Percentiles rank a stretch among this genome's conserved stretches.
Evolutionary conservation across 2,329 filamentous ascomycete species (phyloP).

Genomic region (Pyricularia pennisetigena): DNA sequence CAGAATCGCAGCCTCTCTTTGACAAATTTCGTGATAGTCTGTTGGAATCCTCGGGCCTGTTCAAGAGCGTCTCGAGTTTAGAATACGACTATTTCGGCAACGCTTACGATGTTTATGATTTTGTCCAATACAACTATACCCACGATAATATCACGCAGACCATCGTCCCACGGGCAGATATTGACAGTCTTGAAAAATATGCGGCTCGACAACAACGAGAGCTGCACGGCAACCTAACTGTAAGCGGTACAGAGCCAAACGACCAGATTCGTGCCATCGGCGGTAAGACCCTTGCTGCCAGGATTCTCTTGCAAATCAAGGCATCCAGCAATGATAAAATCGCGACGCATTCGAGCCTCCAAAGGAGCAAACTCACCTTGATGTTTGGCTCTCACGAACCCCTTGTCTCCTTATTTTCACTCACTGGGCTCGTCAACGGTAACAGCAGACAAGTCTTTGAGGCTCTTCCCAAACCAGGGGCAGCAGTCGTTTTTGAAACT

Average conservation of each 20-base stretch:
- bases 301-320: slow-evolving; percentile 31
- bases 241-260: slow-evolving; percentile 32
- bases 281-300: slow-evolving; percentile 39
- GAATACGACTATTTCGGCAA: slow-evolving; percentile 31
- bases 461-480: slow-evolving; percentile 56
- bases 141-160: slow-evolving; percentile 34
- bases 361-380: slow-evolving; percentile 36
- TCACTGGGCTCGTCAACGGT: slow-evolving; percentile 34
- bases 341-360: slow-evolving; percentile 25
- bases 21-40: not conserved
- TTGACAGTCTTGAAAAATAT: slow-evolving; percentile 47
- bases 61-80: slow-evolving; percentile 1
- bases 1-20: not conserved
- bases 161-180: slow-evolving; percentile 29
- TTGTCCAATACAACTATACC: slow-evolving; percentile 40
- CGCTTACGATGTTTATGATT: slow-evolving; percentile 45
- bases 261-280: slow-evolving; percentile 37
- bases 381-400: slow-evolving; percentile 45
- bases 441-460: slow-evolving; percentile 42
- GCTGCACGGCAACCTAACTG: slow-evolving; percentile 45
- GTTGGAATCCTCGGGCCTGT: not conserved
- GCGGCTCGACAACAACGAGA: slow-evolving; percentile 59
- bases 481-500: slow-evolving; percentile 65
- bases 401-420: slow-evolving; percentile 43
- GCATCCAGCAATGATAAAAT: slow-evolving; percentile 6